Percentiles rank a stretch among this genome's conserved stretches.
phyloP scores from a whole-genome alignment of 2,329 filamentous ascomycete genomes.

The Colletotrichum sp. region DNA sequence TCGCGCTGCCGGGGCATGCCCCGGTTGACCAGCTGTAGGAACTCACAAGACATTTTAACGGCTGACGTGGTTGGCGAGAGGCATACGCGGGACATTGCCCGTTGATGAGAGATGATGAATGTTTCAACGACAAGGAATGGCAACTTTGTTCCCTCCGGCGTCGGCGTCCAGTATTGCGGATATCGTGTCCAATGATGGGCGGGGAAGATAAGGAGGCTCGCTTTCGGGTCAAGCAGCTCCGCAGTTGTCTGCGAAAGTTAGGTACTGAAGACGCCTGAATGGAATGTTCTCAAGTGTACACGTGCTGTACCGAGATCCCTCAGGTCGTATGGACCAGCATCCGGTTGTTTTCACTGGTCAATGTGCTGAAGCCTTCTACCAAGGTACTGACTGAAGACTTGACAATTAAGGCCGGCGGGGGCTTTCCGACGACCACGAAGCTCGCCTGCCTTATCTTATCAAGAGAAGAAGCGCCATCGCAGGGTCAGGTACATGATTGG shows the following conservation, averaged over 20 bases:
- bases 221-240: neutral
- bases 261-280: neutral
- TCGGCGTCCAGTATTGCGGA: neutral
- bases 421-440: neutral
- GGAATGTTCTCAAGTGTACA: neutral
- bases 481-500: neutral
- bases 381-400: neutral
- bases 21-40: neutral
- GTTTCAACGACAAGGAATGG: neutral
- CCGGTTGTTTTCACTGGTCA: neutral
- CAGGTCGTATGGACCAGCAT: neutral
- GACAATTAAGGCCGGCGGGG: neutral
- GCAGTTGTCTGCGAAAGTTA: neutral
- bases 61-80: neutral
- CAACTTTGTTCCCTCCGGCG: neutral
- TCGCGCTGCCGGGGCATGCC: neutral
- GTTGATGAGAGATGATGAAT: neutral
- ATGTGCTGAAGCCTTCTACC: neutral
- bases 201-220: neutral
- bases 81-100: neutral
- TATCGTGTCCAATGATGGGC: neutral
- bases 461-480: neutral
- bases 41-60: neutral
- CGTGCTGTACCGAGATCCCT: neutral
- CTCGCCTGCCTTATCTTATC: neutral